These are phyloP conservation scores for Tympanopsis confertula DNA, from an alignment of 2,329 filamentous ascomycete genomes.

Conservation along the genomic window DNA sequence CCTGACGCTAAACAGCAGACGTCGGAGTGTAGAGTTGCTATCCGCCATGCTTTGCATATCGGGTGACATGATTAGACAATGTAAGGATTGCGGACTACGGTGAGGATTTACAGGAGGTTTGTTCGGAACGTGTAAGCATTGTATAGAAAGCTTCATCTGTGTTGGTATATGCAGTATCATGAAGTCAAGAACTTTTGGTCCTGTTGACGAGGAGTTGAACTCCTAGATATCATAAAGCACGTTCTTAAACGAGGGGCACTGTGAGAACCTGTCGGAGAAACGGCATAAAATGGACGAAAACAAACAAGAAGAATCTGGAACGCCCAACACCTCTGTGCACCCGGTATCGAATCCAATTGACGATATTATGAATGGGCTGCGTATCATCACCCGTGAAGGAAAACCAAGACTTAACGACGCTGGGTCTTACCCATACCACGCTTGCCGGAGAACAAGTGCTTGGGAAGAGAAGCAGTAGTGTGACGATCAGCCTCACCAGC, in stretches of 20 bases:
- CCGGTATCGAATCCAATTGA: background rate
- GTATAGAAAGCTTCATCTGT: background rate
- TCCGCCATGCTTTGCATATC: too few species aligned
- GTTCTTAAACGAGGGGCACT: background rate
- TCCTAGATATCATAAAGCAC: background rate
- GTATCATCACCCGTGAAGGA: background rate
- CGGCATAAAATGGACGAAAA: background rate
- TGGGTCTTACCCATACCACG: conserved; percentile 83
- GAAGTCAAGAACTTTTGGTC: too few species aligned
- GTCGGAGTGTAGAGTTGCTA: too few species aligned
- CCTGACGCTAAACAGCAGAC: too few species aligned
- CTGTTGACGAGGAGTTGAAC: too few species aligned
- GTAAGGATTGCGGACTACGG: too few species aligned
- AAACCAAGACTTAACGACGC: conserved; percentile 39
- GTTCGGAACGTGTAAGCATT: too few species aligned
- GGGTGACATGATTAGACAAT: too few species aligned
- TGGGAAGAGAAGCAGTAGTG: conserved; percentile 66
- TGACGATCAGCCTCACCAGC: conserved; percentile 96
- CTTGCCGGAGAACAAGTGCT: conserved; percentile 90
- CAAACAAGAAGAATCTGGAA: background rate
- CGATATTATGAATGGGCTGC: background rate
- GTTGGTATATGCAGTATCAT: background rate
- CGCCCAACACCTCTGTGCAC: background rate
- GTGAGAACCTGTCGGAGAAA: background rate
- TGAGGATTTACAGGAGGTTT: too few species aligned